These are phyloP conservation scores for Colletotrichum neosansevieriae DNA, from an alignment of 2,329 filamentous ascomycete genomes.

Conservation along the genomic window DNA sequence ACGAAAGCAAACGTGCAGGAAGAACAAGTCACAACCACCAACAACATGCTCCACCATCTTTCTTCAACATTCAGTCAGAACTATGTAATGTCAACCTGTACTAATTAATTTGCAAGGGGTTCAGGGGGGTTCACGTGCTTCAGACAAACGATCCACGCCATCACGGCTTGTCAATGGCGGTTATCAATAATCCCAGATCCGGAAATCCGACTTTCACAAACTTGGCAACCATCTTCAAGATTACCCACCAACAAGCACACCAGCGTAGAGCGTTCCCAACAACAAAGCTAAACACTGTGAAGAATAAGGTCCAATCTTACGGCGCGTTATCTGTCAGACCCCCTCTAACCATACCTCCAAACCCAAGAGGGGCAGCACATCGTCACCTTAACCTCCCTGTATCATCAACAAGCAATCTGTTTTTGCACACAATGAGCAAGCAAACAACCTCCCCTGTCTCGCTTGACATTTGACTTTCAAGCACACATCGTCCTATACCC, in stretches of 20 bases:
- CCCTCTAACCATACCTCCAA: slow-evolving; percentile 9
- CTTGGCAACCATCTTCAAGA: not conserved
- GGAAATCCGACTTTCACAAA: slow-evolving; percentile 5
- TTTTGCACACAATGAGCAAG: slow-evolving; percentile 15
- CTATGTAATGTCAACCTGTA: slow-evolving; percentile 7
- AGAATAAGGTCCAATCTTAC: not conserved
- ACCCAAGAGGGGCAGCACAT: not conserved
- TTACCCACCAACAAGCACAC: no score
- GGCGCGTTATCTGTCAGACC: not conserved
- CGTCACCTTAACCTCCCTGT: slow-evolving; percentile 8
- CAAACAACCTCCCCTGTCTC: slow-evolving; percentile 1
- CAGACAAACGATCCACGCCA: not conserved
- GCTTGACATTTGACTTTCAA: not conserved
- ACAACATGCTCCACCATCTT: slow-evolving; percentile 1
- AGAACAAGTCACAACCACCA: slow-evolving; percentile 5
- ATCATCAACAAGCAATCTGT: not conserved
- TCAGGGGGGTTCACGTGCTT: not conserved
- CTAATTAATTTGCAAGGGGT: not conserved
- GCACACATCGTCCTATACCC: not conserved
- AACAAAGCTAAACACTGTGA: slow-evolving; percentile 14
- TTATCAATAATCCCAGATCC: not conserved
- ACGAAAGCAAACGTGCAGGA: slow-evolving; percentile 24
- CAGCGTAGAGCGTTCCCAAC: not conserved
- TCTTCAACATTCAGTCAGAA: not conserved
- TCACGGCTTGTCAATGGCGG: not conserved